These are phyloP conservation scores for Daldinia childiae DNA, from an alignment of 495 filamentous ascomycete genomes.

Conservation along the genomic window DNA sequence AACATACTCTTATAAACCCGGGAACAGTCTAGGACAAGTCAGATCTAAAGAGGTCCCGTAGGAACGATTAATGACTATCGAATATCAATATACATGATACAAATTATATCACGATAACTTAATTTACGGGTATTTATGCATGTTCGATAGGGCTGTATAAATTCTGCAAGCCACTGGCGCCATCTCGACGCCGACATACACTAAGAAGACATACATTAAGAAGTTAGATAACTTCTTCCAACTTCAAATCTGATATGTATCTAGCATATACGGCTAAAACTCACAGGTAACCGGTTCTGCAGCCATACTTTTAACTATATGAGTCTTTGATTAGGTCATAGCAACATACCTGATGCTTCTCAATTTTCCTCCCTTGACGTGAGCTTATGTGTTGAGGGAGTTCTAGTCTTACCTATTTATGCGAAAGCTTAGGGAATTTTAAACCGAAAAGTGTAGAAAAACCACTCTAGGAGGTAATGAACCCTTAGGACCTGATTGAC, in stretches of 20 bases:
- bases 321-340: not conserved
- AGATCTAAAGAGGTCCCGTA: not conserved
- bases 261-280: not conserved
- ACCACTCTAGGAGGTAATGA: not conserved
- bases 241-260: not conserved
- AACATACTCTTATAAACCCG: not conserved
- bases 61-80: not conserved
- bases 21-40: too few relatives aligned
- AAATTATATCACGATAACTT: not conserved
- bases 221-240: not conserved
- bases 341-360: not conserved
- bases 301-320: not conserved
- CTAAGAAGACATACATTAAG: not conserved
- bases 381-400: not conserved
- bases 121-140: not conserved
- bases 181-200: not conserved
- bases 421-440: not conserved
- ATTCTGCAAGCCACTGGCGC: conserved; percentile 1
- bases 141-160: not conserved
- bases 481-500: not conserved
- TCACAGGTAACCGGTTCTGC: not conserved
- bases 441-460: not conserved
- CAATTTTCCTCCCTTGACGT: not conserved
- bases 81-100: not conserved
- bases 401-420: not conserved